phyloP scores from a whole-genome alignment of 495 filamentous ascomycete genomes.

The Hypoxylon lienhwacheense region DNA sequence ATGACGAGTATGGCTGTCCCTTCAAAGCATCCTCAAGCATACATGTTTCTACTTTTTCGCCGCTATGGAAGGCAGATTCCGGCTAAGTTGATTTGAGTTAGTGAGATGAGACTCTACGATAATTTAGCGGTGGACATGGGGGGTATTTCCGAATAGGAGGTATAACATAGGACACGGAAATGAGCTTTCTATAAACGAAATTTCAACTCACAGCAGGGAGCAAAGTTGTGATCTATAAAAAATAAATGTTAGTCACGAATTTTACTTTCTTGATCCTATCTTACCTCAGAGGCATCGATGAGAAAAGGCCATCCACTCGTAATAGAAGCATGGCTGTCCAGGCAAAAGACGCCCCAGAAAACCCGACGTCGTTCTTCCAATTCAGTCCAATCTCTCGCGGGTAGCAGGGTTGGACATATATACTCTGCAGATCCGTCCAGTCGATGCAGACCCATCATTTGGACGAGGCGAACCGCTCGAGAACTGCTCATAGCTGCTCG shows the following conservation, averaged over 20 bases:
- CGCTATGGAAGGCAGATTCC: constrained; percentile 45
- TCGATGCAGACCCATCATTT: constrained; percentile 53
- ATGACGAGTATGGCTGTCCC: constrained; percentile 44
- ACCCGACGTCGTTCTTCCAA: constrained; percentile 55
- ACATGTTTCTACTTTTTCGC: constrained; percentile 38
- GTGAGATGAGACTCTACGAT: background rate
- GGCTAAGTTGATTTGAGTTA: constrained; percentile 28
- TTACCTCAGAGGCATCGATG: constrained; percentile 46
- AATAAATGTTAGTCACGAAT: constrained; percentile 6
- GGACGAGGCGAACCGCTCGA: constrained; percentile 42
- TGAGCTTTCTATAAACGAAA: background rate
- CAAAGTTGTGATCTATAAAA: constrained; percentile 46
- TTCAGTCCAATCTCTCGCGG: constrained; percentile 50
- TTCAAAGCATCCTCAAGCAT: constrained; percentile 43
- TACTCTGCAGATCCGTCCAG: constrained; percentile 46
- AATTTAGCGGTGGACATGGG: no score
- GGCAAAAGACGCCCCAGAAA: constrained; percentile 56
- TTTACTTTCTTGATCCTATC: background rate
- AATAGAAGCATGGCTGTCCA: constrained; percentile 53
- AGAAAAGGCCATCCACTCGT: constrained; percentile 53
- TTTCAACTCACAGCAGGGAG: constrained; percentile 42
- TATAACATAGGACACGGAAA: background rate
- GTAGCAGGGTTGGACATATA: constrained; percentile 41
- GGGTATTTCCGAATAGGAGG: no score
- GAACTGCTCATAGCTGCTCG: constrained; percentile 50